These are phyloP conservation scores for Ustilago nuda DNA, from an alignment of 1,284 basidiomycete genomes.

Conservation along the genomic window DNA sequence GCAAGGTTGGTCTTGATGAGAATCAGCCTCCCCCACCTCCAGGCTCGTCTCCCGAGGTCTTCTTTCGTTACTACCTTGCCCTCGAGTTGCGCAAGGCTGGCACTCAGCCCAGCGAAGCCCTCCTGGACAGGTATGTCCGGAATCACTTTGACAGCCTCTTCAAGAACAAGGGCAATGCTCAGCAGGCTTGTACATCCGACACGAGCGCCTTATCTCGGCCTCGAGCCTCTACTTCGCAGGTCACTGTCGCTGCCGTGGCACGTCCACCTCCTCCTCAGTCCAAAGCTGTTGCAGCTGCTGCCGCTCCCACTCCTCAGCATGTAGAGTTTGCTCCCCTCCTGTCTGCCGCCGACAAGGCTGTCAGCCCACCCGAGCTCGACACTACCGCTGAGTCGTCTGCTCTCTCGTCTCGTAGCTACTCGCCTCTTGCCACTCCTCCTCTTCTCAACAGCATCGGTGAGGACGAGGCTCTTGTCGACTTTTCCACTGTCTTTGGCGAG, in stretches of 20 bases:
- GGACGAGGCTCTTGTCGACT: conserved; percentile 30
- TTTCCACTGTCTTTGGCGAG: conserved; percentile 35
- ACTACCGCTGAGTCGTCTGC: conserved; percentile 35
- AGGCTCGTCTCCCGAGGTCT: conserved; percentile 53
- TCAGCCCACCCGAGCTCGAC: conserved; percentile 43
- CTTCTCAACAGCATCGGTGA: conserved; percentile 33
- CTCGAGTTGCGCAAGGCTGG: conserved; percentile 63
- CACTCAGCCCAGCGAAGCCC: conserved; percentile 54
- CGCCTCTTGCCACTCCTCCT: conserved; percentile 36
- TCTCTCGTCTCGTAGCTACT: conserved; percentile 36
- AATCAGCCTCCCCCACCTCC: conserved; percentile 55
- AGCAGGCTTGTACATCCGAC: background rate
- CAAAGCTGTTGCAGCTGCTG: conserved; percentile 12
- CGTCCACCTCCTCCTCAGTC: conserved; percentile 27
- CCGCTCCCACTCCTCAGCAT: background rate
- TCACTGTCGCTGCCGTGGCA: conserved; percentile 41
- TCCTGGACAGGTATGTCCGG: conserved; percentile 62
- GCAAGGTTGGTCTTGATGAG: conserved; percentile 53
- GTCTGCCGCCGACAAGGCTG: background rate
- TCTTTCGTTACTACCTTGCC: conserved; percentile 64
- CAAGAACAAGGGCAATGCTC: conserved; percentile 35
- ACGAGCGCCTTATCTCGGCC: conserved; percentile 8
- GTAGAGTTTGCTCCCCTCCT: background rate
- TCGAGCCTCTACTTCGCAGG: conserved; percentile 29
- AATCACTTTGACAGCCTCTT: conserved; percentile 63